Base-by-base conservation (phyloP, 257 asterid species). In the Salvia hispanica region DNA sequence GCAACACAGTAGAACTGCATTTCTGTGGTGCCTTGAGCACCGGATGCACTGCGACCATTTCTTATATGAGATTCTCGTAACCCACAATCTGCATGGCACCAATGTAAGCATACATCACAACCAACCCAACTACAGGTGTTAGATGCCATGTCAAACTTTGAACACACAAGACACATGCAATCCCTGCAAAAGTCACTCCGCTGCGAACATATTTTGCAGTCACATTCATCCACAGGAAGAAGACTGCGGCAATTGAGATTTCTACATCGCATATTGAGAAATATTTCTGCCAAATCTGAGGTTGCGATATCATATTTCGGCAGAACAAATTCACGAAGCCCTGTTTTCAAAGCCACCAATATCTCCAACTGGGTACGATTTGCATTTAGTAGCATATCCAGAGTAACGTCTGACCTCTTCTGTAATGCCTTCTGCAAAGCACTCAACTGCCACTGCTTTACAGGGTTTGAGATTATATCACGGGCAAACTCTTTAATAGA, bases 41-140 rank as follows among this genome's bases (percentile, higher is more conserved):
- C 89, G 46, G 84, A 71, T 53, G 81, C 89, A 78, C 96, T 88
- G 8, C 70, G 76, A 12, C 97, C 99, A 31, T 83, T 88, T 82
- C 95, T 85, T 68, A 93, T 88, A 74, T 77, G 86, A 60, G 89
- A 84, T 78, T 88, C 94, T 37, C 86, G 83, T 59, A 93, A 70
- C 53, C 97, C 99, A 79, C 99, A 93, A 81, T 93, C 99, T 1
- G 94, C 92, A 72, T 93, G 99, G 79, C 99, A 93, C 99, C 99
- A 93, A 74, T 93, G 99, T 21, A 90, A 81, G 77, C 99, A 93
- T 11, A 93, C 89, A 70, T 93, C 99, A 64, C 99, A 93, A 11
- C 99, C 99, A 37, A 93, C 99, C 99, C 99, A 93, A 73, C 97
- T 86, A 69, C 99, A 93, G 0, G 99, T 93, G 79, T 90, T 93